Percentiles rank a stretch among this genome's conserved stretches.
Conservation (phyloP, 306 rosid genomes). For the Ormosia emarginata region DNA sequence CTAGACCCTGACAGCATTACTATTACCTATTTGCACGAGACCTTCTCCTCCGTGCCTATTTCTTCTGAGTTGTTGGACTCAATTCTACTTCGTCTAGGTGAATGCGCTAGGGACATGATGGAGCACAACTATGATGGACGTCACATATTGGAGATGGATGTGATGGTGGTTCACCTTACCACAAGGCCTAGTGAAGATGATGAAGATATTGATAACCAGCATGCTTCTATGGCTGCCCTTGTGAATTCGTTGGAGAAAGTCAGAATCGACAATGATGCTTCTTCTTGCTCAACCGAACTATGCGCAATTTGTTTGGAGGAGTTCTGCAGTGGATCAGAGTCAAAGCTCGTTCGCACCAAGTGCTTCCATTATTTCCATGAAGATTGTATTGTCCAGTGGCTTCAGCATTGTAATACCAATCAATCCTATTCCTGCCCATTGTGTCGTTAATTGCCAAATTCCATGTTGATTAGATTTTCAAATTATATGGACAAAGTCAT, state of each 20-base stretch:
- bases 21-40: background rate
- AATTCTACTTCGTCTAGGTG: background rate
- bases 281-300: background rate
- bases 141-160: background rate
- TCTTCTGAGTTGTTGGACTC: background rate
- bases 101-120: background rate
- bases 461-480: no score
- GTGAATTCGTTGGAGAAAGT: background rate
- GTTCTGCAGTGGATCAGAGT: background rate
- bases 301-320: slow-evolving; percentile 14
- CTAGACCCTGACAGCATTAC: background rate
- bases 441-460: background rate
- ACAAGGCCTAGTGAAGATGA: background rate
- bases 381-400: background rate
- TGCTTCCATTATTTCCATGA: background rate
- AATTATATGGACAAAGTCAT: no score
- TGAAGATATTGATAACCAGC: background rate
- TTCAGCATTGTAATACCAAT: background rate
- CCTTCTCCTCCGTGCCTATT: background rate
- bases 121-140: background rate
- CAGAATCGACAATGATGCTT: background rate
- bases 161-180: background rate
- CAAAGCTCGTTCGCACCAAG: background rate
- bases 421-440: background rate
- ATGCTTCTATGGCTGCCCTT: background rate